Evolutionary conservation across 148 eudicot genomes (phyloP).

Genomic region (Polygonum aviculare): DNA sequence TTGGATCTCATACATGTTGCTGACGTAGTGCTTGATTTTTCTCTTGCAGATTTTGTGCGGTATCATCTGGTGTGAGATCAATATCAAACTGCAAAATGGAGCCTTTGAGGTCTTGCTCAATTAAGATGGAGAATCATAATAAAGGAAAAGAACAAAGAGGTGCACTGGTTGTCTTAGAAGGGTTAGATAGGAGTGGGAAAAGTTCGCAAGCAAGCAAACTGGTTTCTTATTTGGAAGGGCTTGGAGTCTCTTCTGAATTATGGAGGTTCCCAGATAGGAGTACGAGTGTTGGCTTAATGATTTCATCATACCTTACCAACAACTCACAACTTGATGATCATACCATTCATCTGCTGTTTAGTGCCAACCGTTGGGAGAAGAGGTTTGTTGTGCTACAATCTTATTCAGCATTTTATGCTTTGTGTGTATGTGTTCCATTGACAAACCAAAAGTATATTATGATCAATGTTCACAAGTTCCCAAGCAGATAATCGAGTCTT

Average conservation of each 20-base stretch:
- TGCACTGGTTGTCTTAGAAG: conserved; percentile 85
- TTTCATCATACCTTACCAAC: conserved; percentile 75
- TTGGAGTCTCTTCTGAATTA: conserved; percentile 55
- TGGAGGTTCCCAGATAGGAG: conserved; percentile 90
- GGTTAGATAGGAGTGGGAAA: conserved; percentile 95
- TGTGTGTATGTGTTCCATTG: not conserved
- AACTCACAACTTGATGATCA: conserved; percentile 79
- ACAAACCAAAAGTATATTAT: not conserved
- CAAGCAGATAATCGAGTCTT: not conserved
- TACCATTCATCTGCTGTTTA: conserved; percentile 76
- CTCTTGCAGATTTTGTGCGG: not conserved
- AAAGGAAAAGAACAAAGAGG: conserved; percentile 43
- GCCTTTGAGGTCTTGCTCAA: conserved; percentile 2
- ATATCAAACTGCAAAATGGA: conserved; percentile 2
- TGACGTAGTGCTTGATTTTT: not conserved
- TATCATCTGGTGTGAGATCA: not conserved
- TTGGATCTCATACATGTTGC: not conserved
- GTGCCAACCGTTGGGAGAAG: conserved; percentile 99
- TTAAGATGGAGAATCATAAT: conserved; percentile 42
- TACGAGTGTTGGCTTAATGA: conserved; percentile 78
- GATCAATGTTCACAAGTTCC: not conserved
- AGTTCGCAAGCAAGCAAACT: conserved; percentile 64
- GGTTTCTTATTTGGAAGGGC: conserved; percentile 41
- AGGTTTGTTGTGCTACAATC: conserved; percentile 32
- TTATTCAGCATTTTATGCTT: not conserved